Base-by-base conservation (phyloP, 192 early-diverging fungal genomes). In the Borealophlyctis nickersoniae region DNA sequence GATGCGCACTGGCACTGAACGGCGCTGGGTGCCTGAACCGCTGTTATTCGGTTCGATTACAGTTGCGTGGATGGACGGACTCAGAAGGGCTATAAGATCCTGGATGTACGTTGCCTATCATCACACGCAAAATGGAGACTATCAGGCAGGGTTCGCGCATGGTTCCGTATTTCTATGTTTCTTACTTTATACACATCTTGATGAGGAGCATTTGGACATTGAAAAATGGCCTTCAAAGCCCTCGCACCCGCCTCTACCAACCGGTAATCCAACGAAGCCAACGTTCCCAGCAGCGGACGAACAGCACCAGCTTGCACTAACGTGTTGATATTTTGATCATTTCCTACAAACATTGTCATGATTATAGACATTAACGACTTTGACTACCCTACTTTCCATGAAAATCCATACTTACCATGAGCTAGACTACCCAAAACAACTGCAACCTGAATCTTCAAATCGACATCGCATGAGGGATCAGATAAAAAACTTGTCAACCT, bases 381-480 rank as follows among this genome's bases (percentile, higher is more conserved):
- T 23, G 14, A 9, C 53, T 9, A 7, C 24, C 53, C 24, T 29
- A 23, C 53, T 23, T 23, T 29, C 24, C 11, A 29, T 5, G 31
- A 14, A 35, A n/a, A 36, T 14, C 31, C 4, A 13, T 4, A 35
- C n/a, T n/a, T n/a, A n/a, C n/a, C 87, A 74, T 85, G 83, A 35
- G 87, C 86, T 54, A 88, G 82, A 39, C 84, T 86, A 24, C 88
- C 85, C 24, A 89, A 73, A 22, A 88, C 80, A 36, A 84, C 87
- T 19, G 76, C 76, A n/a, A 84, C 81, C 67, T 88, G 84, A 2
- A 86, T 80, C 45, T 81, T 56, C 14, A 69, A 28, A 1, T 69
- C 60, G 7, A 69, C 60, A 23, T 62, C 52, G 36, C 51, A 33
- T 27, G 7, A 13, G 26, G 79, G 59, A 34, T 51, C 50, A 0